Percentiles rank a stretch among this genome's conserved stretches.
Evolutionary conservation across 2,329 filamentous ascomycete genomes (phyloP).

Genomic region (Drechslerella stenobrocha): DNA sequence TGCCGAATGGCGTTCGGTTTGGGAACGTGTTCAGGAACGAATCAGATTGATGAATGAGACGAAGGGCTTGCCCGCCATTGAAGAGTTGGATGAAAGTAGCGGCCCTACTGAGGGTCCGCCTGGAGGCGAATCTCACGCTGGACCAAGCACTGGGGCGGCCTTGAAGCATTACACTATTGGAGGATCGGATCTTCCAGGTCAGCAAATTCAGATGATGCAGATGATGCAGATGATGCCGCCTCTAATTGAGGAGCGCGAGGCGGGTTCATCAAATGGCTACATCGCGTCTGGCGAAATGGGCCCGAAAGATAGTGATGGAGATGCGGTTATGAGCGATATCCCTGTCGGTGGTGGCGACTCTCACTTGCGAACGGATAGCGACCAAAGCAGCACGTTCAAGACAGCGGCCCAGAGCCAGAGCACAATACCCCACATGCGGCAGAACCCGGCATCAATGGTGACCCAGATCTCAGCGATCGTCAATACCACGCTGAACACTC

Average conservation of each 20-base stretch:
- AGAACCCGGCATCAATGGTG: conserved; percentile 56
- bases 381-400: conserved; percentile 58
- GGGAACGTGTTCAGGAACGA: conserved; percentile 76
- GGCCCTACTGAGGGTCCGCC: conserved; percentile 10
- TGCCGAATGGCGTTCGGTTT: conserved; percentile 61
- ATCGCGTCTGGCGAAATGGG: conserved; percentile 38
- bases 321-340: conserved; percentile 47
- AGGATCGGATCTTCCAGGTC: conserved; percentile 19
- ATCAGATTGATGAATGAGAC: conserved; percentile 67
- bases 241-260: conserved; percentile 29
- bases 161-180: too few relatives aligned
- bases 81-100: conserved; percentile 28
- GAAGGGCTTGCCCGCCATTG: conserved; percentile 48
- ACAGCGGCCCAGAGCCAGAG: conserved; percentile 60
- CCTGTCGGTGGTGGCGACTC: conserved; percentile 12
- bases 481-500: conserved; percentile 4
- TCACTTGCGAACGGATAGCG: conserved; percentile 26
- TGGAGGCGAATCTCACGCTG: conserved; percentile 6
- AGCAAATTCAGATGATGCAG: too few relatives aligned
- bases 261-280: conserved; percentile 36
- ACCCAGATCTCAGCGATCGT: conserved; percentile 56
- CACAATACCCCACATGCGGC: conserved; percentile 58
- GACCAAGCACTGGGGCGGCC: conserved; percentile 11
- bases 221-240: conserved; percentile 43
- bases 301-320: conserved; percentile 40